Percentiles rank a stretch among this genome's conserved stretches.
Conservation (phyloP, 2,329 filamentous ascomycete genomes). For the Ploettnerulaceae sp. region DNA sequence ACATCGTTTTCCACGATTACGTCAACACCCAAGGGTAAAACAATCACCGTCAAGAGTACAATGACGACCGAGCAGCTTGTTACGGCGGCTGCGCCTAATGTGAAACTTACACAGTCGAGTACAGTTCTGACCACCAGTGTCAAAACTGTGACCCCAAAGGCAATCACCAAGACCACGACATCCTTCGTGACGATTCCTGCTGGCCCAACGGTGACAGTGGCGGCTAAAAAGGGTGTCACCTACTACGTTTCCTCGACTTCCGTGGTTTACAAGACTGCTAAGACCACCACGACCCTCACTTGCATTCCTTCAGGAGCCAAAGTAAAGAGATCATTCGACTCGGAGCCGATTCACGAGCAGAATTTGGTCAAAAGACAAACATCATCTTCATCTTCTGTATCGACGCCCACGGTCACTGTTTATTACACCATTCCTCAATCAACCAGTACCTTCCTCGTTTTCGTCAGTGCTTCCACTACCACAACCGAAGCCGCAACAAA, state of each 20-base stretch:
- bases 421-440: conserved; percentile 6
- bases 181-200: neutral
- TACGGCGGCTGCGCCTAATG: neutral
- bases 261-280: neutral
- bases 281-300: neutral
- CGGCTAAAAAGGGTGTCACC: conserved; percentile 2
- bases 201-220: conserved; percentile 1
- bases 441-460: conserved; percentile 1
- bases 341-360: neutral
- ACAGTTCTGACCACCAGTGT: neutral
- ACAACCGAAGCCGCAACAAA: neutral
- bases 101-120: neutral
- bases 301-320: conserved; percentile 4
- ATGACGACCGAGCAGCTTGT: neutral
- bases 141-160: neutral
- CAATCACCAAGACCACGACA: neutral
- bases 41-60: neutral
- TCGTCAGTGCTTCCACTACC: neutral
- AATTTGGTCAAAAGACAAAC: neutral
- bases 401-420: neutral
- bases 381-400: neutral
- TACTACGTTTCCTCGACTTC: conserved; percentile 3
- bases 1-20: neutral
- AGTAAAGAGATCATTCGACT: conserved; percentile 3
- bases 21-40: conserved; percentile 8